Conservation (phyloP, 148 eudicot genomes). For the Cornus suecica region DNA sequence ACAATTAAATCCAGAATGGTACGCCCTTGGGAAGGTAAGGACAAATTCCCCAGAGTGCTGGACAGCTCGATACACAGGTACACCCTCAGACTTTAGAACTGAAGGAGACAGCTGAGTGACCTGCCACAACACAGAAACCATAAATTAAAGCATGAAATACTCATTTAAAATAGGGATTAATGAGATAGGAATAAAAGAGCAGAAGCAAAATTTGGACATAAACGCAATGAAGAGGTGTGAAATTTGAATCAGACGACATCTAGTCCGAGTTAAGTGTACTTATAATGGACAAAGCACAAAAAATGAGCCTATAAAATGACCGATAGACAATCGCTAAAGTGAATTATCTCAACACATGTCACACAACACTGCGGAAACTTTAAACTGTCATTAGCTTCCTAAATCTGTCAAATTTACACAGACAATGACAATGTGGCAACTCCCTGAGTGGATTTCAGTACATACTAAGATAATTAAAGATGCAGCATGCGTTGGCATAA, state of each 20-base stretch:
- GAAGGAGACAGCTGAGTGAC: slow-evolving; percentile 67
- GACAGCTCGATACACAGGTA: slow-evolving; percentile 53
- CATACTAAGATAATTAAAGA: neutral
- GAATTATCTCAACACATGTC: neutral
- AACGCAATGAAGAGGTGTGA: neutral
- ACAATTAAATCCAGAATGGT: slow-evolving; percentile 65
- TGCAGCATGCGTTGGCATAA: neutral
- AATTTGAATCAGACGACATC: neutral
- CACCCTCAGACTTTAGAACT: slow-evolving; percentile 51
- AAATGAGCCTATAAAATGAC: neutral
- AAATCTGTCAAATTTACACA: neutral
- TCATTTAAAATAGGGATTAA: neutral
- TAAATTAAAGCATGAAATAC: neutral
- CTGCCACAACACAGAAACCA: slow-evolving; percentile 24
- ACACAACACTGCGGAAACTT: no score
- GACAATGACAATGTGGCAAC: neutral
- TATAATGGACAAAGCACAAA: neutral
- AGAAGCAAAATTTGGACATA: neutral
- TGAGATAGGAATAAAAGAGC: neutral
- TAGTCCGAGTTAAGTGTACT: neutral
- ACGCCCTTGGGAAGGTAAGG: slow-evolving; percentile 67
- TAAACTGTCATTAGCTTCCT: neutral
- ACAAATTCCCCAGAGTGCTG: slow-evolving; percentile 64
- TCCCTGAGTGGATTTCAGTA: neutral
- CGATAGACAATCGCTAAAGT: neutral